Conservation (phyloP, 2,329 filamentous ascomycete genomes). For the Hortaea werneckii region DNA sequence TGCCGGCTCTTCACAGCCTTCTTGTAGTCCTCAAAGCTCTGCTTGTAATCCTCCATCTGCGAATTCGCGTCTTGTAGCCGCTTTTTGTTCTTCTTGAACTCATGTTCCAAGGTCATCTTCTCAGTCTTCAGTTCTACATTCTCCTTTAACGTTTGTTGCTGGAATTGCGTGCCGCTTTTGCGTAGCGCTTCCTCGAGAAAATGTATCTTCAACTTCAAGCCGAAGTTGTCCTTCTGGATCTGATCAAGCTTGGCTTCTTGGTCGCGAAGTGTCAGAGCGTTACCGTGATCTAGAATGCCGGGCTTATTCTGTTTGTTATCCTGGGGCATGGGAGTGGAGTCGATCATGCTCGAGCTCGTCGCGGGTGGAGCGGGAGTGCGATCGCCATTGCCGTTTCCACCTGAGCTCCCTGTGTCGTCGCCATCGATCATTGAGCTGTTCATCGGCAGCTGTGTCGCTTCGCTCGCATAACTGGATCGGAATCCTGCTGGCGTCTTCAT, state of each 20-base stretch:
- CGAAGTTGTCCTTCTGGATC: conserved; percentile 97
- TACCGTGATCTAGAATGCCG: conserved; percentile 66
- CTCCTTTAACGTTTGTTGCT: conserved; percentile 78
- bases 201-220: conserved; percentile 91
- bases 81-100: conserved; percentile 79
- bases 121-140: conserved; percentile 95
- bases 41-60: conserved; percentile 72
- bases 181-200: conserved; percentile 85
- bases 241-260: conserved; percentile 90
- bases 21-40: conserved; percentile 72
- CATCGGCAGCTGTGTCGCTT: conserved; percentile 61
- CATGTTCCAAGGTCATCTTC: conserved; percentile 78
- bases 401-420: conserved; percentile 53
- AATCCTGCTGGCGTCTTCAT: conserved; percentile 57
- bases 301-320: conserved; percentile 53
- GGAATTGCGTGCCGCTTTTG: conserved; percentile 81
- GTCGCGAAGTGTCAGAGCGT: conserved; percentile 82
- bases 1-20: conserved; percentile 71
- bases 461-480: conserved; percentile 47
- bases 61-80: conserved; percentile 71
- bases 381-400: conserved; percentile 46
- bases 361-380: conserved; percentile 67
- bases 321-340: conserved; percentile 70
- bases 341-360: conserved; percentile 62
- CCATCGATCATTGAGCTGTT: conserved; percentile 60